phyloP scores from a whole-genome alignment of 192 early-diverging fungal species.

The Backusella sp. region DNA sequence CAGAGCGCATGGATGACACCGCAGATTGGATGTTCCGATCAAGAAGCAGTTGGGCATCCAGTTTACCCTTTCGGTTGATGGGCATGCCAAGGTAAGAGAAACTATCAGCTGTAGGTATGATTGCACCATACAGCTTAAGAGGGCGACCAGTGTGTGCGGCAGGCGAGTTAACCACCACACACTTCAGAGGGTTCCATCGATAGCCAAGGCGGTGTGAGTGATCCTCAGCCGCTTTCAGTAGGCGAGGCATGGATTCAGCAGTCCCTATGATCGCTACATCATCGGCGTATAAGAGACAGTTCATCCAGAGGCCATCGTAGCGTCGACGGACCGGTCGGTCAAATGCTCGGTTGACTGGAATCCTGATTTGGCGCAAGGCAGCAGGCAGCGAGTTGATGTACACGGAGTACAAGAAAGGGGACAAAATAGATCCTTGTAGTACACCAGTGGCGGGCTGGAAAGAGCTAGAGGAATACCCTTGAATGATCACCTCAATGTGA shows the following conservation, averaged over 20 bases:
- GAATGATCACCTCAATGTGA: neutral
- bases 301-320: slow-evolving; percentile 9
- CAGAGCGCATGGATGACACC: neutral
- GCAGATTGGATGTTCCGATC: neutral
- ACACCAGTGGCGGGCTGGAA: slow-evolving; percentile 12
- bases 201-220: slow-evolving; percentile 5
- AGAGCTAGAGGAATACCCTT: neutral
- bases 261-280: slow-evolving; percentile 10
- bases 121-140: neutral
- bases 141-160: neutral
- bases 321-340: too few species aligned
- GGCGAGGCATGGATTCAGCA: neutral
- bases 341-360: too few species aligned
- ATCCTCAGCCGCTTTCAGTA: neutral
- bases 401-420: slow-evolving; percentile 21
- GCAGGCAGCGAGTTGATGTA: slow-evolving; percentile 24
- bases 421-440: slow-evolving; percentile 23
- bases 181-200: slow-evolving; percentile 20
- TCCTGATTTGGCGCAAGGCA: neutral
- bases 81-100: slow-evolving; percentile 22
- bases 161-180: neutral
- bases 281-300: slow-evolving; percentile 21
- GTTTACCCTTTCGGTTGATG: neutral
- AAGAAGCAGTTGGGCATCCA: neutral
- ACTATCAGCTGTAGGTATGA: neutral